Base-by-base conservation (phyloP, 805 yeast species). In the Candida chilensis region DNA sequence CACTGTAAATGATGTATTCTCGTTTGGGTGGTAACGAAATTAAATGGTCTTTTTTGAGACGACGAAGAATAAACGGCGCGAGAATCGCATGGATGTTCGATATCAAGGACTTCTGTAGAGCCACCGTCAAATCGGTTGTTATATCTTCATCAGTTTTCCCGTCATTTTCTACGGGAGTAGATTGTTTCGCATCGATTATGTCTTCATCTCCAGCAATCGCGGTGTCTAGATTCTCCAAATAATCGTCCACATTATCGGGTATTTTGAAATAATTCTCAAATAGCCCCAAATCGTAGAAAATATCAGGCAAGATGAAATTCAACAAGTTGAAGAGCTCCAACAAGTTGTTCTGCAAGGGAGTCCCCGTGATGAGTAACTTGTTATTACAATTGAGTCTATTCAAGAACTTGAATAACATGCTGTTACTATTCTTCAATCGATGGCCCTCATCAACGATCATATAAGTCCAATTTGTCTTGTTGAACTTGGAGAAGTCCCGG, bases 401-500 rank as follows among this genome's bases (percentile, higher is more conserved):
- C 40, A 90, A 64, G 36, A 77, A 77, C 32, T 67, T 67, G 30
- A 90, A 78, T 36, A 90, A 61, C 40, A 75, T 60, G 52, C 95
- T 84, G 42, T 88, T 75, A 38, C 78, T 68, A 49, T 90, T 90
- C 47, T 90, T 92, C 41, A 90, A 61, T 24, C 98, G 63, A 52
- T 90, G 98, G 5, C 97, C 98, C 54, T 90, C 98, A 52, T 90
- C 98, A 13, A 90, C 95, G 30, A 88, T 81, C 31, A 90, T 57
- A 47, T 75, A 90, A 36, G 77, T 81, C 96, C 96, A 88, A 16
- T 60, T 54, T 8, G 70, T 54, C 2, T 57, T 49, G 36, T 68
- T 60, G 30, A 87, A 60, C 37, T 54, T 64, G 18, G 57, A 54
- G 27, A 75, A 68, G 47, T 92, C 97, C 29, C 71, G 66, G 27